Conservation (phyloP, 2,329 filamentous ascomycete species). For the Magnaporthiopsis rhizophila region DNA sequence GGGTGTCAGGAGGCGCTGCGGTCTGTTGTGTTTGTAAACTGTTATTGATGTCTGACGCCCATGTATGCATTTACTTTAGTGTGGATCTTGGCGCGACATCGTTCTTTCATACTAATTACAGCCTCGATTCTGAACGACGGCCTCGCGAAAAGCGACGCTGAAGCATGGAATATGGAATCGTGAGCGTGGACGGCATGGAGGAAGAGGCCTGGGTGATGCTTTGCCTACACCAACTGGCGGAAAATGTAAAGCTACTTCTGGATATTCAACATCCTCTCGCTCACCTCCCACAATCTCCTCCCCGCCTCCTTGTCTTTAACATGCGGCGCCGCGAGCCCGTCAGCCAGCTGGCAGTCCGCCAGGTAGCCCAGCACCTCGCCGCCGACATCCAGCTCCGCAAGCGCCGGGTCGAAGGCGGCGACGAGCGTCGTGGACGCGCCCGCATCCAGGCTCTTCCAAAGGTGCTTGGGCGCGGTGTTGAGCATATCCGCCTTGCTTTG, state of each 20-base stretch:
- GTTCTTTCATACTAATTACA: too few relatives aligned
- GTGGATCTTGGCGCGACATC: too few relatives aligned
- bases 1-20: too few relatives aligned
- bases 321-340: constrained; percentile 19
- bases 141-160: too few relatives aligned
- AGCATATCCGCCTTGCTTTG: constrained; percentile 17
- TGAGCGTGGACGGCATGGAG: too few relatives aligned
- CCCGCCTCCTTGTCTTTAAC: constrained; percentile 27
- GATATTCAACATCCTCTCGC: constrained; percentile 22
- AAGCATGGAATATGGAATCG: too few relatives aligned
- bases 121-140: too few relatives aligned
- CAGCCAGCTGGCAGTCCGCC: constrained; percentile 29
- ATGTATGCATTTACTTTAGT: not conserved
- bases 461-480: constrained; percentile 18
- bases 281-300: constrained; percentile 35
- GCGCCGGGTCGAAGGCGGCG: constrained; percentile 31
- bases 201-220: too few relatives aligned
- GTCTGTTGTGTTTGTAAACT: not conserved
- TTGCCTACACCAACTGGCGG: too few relatives aligned
- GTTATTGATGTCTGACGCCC: not conserved
- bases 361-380: constrained; percentile 29
- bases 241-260: not conserved
- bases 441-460: constrained; percentile 28
- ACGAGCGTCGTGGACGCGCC: constrained; percentile 32
- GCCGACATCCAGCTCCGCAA: constrained; percentile 17